Evolutionary conservation across 257 asterid genomes (phyloP).

Genomic region (Solanum paucissectum): DNA sequence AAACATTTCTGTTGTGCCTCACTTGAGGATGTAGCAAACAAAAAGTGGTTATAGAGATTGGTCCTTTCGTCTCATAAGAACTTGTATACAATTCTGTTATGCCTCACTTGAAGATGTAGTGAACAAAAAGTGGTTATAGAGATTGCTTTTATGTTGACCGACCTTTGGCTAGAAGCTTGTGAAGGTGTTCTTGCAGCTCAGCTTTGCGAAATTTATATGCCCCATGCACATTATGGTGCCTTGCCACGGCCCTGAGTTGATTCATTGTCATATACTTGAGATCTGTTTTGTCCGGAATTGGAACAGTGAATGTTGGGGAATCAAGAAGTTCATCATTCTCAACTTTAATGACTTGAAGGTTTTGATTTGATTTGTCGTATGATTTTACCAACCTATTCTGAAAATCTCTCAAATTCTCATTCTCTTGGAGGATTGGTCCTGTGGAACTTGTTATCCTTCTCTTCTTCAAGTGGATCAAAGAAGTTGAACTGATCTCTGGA

Average conservation of each 20-base stretch:
- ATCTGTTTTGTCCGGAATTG: neutral
- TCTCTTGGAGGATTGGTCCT: slow-evolving; percentile 1
- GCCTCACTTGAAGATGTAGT: neutral
- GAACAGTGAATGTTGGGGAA: neutral
- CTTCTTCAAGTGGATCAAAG: slow-evolving; percentile 4
- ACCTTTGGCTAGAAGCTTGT: neutral
- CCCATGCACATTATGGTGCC: slow-evolving; percentile 12
- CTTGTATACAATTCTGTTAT: neutral
- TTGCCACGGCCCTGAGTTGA: slow-evolving; percentile 30
- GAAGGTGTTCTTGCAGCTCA: slow-evolving; percentile 17
- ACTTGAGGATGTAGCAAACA: neutral
- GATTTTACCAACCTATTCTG: neutral
- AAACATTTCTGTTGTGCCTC: neutral
- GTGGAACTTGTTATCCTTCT: neutral
- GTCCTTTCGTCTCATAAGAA: neutral
- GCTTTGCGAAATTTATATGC: slow-evolving; percentile 18
- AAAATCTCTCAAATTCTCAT: neutral
- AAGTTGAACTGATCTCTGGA: neutral
- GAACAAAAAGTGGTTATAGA: neutral
- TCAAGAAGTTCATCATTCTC: neutral
- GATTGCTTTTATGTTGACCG: neutral
- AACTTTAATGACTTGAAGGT: neutral
- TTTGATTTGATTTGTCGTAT: neutral
- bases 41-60: neutral
- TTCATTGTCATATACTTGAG: neutral